Evolutionary conservation across 2,329 filamentous ascomycete genomes (phyloP), one percentile per base, ranked within the genome.

Genomic region (Didymella pinodella): DNA sequence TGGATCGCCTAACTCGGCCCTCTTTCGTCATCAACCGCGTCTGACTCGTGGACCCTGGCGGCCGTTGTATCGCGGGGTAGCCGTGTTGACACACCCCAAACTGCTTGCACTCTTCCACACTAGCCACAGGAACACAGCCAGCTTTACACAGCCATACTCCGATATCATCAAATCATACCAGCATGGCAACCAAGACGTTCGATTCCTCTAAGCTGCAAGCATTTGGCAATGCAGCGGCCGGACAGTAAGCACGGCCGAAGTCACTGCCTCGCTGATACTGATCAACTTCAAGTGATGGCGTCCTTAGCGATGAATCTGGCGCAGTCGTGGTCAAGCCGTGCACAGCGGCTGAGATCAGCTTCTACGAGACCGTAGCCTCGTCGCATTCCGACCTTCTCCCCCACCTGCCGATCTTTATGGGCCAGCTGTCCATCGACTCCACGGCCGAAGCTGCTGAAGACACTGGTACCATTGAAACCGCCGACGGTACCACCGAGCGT

Each of bases 301-400:
- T 96, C 46, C 86, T 96, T 69, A 93, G 90, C 74, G 92, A 96
- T 72, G 83, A 85, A 54, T 88, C 91, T 52, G 95, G 95, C 74
- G 87, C 90, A 64, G 83, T 98, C 32, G 91, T 99, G 75, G 92
- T 97, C 74, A 99, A 99, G 79, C 95, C 95, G 18, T 98, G 94
- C 77, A 96, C 91, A 0, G 80, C 87, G 63, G 84, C 88, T 64
- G 95, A 99, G 80, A 87, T 98, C 69, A 84, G 88, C 44, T 99
- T 99, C 78, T 99, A 99, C 82, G 87, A 97, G 75, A 86, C 87
- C 38, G 88, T 81, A 26, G 73, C 88, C 28, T 78, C 85, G 32
- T 79, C 84, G 22, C 90, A 96, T 73, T 86, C 88, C 29, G 86
- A 89, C 2, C 92, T 98, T 70, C 85, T 88, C 49, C 85, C 88